phyloP scores from a whole-genome alignment of 139 green algal species.

The Chlamydomonas incerta region DNA sequence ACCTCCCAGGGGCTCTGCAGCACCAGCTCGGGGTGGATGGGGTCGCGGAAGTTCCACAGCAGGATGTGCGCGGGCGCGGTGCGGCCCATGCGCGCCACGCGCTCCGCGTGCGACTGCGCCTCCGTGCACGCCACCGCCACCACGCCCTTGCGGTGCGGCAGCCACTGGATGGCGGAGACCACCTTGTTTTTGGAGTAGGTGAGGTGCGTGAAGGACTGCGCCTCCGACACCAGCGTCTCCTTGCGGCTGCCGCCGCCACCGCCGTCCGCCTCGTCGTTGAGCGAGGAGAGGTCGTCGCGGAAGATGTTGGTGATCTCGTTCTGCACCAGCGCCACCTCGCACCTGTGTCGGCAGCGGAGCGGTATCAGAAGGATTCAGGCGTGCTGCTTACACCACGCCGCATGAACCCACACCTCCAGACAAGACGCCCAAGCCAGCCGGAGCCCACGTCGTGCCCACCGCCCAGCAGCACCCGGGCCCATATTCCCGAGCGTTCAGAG shows the following conservation, averaged over 20 bases:
- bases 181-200: slow-evolving; percentile 84
- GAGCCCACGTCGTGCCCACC: too few relatives aligned
- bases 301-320: slow-evolving; percentile 85
- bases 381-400: too few relatives aligned
- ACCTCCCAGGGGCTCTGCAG: slow-evolving; percentile 83
- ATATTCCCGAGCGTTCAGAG: too few relatives aligned
- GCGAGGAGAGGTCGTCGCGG: slow-evolving; percentile 77
- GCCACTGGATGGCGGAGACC: slow-evolving; percentile 80
- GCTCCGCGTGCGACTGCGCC: slow-evolving; percentile 59
- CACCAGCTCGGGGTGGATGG: slow-evolving; percentile 87
- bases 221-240: slow-evolving; percentile 59
- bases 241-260: slow-evolving; percentile 60
- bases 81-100: slow-evolving; percentile 68
- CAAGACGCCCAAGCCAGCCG: too few relatives aligned
- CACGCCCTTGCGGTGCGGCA: slow-evolving; percentile 74
- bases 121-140: slow-evolving; percentile 80
- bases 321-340: slow-evolving; percentile 75
- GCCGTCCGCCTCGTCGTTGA: slow-evolving; percentile 75
- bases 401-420: too few relatives aligned
- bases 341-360: slow-evolving; percentile 41
- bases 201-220: slow-evolving; percentile 80
- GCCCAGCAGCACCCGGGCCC: too few relatives aligned
- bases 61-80: slow-evolving; percentile 72
- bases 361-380: neutral
- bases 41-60: slow-evolving; percentile 88